Conservation (phyloP, 192 early-diverging fungal genomes). For the Umbelopsis sp. region DNA sequence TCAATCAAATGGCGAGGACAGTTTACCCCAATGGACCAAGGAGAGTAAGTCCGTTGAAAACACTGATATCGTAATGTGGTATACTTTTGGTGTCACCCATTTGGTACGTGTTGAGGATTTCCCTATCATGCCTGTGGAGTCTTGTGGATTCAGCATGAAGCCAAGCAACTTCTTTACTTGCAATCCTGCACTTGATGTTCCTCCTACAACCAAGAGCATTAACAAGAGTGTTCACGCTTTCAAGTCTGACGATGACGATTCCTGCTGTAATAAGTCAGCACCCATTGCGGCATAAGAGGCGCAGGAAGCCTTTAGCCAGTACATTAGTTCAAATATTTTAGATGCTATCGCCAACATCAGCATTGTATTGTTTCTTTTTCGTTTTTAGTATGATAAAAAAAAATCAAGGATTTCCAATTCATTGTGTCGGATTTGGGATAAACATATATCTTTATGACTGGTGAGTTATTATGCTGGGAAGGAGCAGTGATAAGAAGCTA, state of each 20-base stretch:
- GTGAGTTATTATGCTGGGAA: too few relatives aligned
- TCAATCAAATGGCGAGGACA: constrained; percentile 33
- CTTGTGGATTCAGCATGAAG: constrained; percentile 41
- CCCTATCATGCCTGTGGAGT: constrained; percentile 44
- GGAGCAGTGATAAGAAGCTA: too few relatives aligned
- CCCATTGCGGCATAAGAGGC: constrained; percentile 13
- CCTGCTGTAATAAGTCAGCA: constrained; percentile 8
- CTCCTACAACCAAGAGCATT: constrained; percentile 33
- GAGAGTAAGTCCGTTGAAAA: constrained; percentile 27
- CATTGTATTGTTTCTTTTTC: constrained; percentile 14
- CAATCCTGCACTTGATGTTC: constrained; percentile 41
- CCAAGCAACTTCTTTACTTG: constrained; percentile 43
- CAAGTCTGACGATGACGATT: neutral
- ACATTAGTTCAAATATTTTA: constrained; percentile 7
- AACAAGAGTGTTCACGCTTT: constrained; percentile 38
- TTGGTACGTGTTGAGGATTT: constrained; percentile 43
- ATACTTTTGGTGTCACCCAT: constrained; percentile 46
- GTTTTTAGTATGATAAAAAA: neutral
- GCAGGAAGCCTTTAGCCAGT: constrained; percentile 5
- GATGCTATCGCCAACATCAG: neutral
- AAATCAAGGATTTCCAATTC: neutral
- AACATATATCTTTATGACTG: neutral
- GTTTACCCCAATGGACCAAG: constrained; percentile 34
- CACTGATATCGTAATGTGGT: constrained; percentile 40
- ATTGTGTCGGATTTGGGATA: neutral